phyloP scores from a whole-genome alignment of 75 land plant genomes.

The Sequoia sempervirens region DNA sequence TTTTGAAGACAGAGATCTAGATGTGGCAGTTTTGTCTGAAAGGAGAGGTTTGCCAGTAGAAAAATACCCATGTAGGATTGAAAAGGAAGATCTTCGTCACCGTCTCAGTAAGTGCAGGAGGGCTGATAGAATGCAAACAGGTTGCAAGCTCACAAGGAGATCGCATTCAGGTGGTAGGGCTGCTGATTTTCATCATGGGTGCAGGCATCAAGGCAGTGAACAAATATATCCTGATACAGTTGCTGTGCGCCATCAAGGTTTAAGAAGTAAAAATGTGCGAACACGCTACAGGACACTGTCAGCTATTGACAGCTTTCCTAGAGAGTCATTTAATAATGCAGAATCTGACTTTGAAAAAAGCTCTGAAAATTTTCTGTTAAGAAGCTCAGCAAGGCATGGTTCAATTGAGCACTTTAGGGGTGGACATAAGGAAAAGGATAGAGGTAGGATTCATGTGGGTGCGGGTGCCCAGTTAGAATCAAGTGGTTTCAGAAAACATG shows the following conservation, averaged over 20 bases:
- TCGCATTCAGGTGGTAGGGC: neutral
- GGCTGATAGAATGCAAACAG: neutral
- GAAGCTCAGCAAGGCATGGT: neutral
- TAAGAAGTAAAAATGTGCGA: neutral
- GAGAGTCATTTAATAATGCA: neutral
- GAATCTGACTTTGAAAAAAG: conserved; percentile 2
- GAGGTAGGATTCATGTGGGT: conserved; percentile 1
- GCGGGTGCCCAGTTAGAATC: neutral
- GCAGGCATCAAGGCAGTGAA: conserved; percentile 5
- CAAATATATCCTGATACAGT: neutral
- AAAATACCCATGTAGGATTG: neutral
- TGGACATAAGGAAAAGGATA: conserved; percentile 13
- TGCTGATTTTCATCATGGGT: neutral
- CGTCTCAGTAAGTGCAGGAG: conserved; percentile 3
- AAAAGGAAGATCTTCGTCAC: conserved; percentile 6
- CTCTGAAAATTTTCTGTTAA: neutral
- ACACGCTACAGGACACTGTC: conserved; percentile 5
- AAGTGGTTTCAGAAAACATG: neutral
- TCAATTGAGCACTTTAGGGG: neutral
- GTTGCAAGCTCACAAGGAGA: neutral
- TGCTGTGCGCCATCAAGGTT: neutral
- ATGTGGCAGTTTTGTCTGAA: conserved; percentile 6
- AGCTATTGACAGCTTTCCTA: neutral
- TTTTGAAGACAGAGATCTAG: neutral
- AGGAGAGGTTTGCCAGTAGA: conserved; percentile 1